A percentile compares a stretch with the other conserved stretches of the same genome.
Evolutionary conservation across 2,329 filamentous ascomycete genomes (phyloP).

Genomic region (Cladosporium cucumerinum): DNA sequence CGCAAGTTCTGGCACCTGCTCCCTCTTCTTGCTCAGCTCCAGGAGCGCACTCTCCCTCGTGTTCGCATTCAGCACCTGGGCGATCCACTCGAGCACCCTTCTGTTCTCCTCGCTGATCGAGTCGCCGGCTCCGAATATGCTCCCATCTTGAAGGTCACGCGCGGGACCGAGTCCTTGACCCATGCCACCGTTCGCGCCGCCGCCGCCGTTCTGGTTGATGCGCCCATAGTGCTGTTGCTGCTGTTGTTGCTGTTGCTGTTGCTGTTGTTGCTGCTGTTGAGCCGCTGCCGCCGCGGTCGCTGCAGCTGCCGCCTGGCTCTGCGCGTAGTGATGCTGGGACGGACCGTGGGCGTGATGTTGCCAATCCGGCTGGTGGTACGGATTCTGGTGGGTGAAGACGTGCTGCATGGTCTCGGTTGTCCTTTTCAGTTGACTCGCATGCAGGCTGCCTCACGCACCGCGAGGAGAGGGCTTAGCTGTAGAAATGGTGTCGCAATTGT

Average conservation of each 20-base stretch:
- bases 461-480: not conserved
- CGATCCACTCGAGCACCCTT: slow-evolving; percentile 87
- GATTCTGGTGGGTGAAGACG: slow-evolving; percentile 59
- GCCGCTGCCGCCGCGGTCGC: slow-evolving; percentile 45
- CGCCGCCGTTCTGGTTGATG: slow-evolving; percentile 50
- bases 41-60: slow-evolving; percentile 87
- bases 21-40: slow-evolving; percentile 96
- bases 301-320: slow-evolving; percentile 46
- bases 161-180: slow-evolving; percentile 18
- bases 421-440: slow-evolving; percentile 16
- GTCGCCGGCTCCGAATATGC: slow-evolving; percentile 31
- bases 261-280: slow-evolving; percentile 39
- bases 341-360: slow-evolving; percentile 56
- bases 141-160: slow-evolving; percentile 27
- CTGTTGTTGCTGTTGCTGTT: slow-evolving; percentile 39
- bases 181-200: slow-evolving; percentile 19
- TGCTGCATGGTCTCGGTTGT: slow-evolving; percentile 49
- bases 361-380: slow-evolving; percentile 65
- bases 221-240: slow-evolving; percentile 29
- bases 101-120: slow-evolving; percentile 73
- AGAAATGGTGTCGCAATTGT: slow-evolving; percentile 4
- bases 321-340: slow-evolving; percentile 37
- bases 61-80: slow-evolving; percentile 81
- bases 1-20: slow-evolving; percentile 94
- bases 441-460: slow-evolving; percentile 17